Conservation (phyloP, 192 early-diverging fungal genomes). For the Globomyces pollinis-pini region DNA sequence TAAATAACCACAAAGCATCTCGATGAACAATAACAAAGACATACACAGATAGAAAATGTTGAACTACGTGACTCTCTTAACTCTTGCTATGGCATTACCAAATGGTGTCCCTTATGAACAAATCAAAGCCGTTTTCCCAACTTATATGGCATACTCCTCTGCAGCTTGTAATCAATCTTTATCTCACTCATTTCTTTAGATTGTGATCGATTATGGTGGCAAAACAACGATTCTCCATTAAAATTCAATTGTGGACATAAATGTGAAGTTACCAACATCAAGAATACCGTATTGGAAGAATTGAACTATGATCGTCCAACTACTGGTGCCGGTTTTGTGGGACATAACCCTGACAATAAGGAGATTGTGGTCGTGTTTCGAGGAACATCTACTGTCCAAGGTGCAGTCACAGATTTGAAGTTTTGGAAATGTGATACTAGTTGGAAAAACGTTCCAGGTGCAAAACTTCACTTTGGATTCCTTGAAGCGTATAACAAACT, state of each 20-base stretch:
- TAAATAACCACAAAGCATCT: too few relatives aligned
- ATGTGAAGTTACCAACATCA: not conserved
- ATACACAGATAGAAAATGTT: too few relatives aligned
- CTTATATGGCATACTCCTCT: not conserved
- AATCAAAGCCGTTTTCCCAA: too few relatives aligned
- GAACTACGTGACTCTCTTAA: too few relatives aligned
- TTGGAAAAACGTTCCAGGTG: not conserved
- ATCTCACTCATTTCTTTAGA: too few relatives aligned
- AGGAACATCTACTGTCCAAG: slow-evolving; percentile 1
- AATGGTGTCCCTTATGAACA: too few relatives aligned
- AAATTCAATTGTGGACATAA: not conserved
- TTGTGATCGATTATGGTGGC: not conserved
- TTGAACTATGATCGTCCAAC: not conserved
- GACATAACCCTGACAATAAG: slow-evolving; percentile 4
- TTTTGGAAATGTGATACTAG: not conserved
- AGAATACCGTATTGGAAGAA: not conserved
- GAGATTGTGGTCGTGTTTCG: slow-evolving; percentile 1
- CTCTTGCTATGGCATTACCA: too few relatives aligned
- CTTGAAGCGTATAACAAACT: not conserved
- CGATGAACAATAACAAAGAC: too few relatives aligned
- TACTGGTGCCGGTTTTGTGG: slow-evolving; percentile 5
- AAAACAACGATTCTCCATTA: too few relatives aligned
- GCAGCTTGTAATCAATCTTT: not conserved
- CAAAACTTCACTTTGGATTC: not conserved
- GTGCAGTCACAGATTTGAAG: not conserved